phyloP scores from a whole-genome alignment of 495 filamentous ascomycete genomes.

The Aspergillus wentii region DNA sequence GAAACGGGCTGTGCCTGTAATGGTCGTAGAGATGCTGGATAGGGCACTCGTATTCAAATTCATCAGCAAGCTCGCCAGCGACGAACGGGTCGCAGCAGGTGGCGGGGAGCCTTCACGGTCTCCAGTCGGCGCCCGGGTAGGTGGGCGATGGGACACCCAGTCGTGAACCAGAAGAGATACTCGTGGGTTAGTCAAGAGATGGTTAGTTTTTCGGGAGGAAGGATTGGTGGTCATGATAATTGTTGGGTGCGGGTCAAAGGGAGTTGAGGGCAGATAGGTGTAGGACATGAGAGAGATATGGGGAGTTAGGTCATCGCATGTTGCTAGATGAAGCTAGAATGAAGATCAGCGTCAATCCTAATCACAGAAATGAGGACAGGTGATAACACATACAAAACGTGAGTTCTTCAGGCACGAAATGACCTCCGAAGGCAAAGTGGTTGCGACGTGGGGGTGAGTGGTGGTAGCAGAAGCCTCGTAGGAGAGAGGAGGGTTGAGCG shows the following conservation, averaged over 20 bases:
- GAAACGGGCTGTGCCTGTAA: conserved; percentile 77
- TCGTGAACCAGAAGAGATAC: conserved; percentile 96
- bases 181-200: conserved; percentile 80
- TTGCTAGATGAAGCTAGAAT: conserved; percentile 93
- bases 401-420: conserved; percentile 89
- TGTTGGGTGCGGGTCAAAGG: conserved; percentile 64
- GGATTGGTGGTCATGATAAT: conserved; percentile 95
- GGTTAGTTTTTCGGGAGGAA: conserved; percentile 81
- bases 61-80: conserved; percentile 73
- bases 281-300: conserved; percentile 99
- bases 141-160: conserved; percentile 93
- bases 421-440: conserved; percentile 74
- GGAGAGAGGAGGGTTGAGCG: conserved; percentile 55
- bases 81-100: conserved; percentile 58
- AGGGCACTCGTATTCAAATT: conserved; percentile 86
- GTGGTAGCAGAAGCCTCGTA: conserved; percentile 71
- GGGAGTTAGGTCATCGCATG: conserved; percentile 73
- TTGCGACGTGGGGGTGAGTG: conserved; percentile 63
- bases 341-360: neutral
- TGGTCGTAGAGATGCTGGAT: conserved; percentile 87
- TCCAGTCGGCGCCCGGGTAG: conserved; percentile 56
- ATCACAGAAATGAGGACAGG: neutral
- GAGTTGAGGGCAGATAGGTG: conserved; percentile 86
- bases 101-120: conserved; percentile 57
- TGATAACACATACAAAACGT: conserved; percentile 79